Evolutionary conservation across 1,139 yeast species (phyloP), one percentile per base, ranked within the genome.

Genomic region (Debaryomyces udenii): DNA sequence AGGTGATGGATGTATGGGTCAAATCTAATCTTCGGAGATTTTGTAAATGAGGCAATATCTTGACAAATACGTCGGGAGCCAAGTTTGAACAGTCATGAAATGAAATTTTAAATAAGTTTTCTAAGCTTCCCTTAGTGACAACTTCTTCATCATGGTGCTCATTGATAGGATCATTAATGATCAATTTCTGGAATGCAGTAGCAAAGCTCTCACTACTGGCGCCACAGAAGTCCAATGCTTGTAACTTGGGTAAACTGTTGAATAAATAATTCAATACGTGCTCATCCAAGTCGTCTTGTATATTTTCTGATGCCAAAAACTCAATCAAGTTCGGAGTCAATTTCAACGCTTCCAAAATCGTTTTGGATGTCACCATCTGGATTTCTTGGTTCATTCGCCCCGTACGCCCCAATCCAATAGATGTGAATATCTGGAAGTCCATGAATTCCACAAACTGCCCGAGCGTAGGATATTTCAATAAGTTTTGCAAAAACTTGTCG

Each of bases 21-120:
- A 90, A 70, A 58, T 90, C 98, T 27, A 90, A 69, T 47, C 90
- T 76, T 45, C 80, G 78, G 38, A 90, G 63, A 49, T 76, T 75
- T 13, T 78, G 74, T 31, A 87, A 68, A 42, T 71, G 71, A 4
- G 83, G 81, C 31, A 91, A 66, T 3, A 88, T 59, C 46, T 74
- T 77, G 34, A 70, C 73, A 46, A 86, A 78, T 0, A 76, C 74
- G 11, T 70, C 72, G 2, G 79, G 62, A 2, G 89, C 76, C 35
- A 91, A 68, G 47, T 87, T 89, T 3, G 95, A 83, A 60, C 98
- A 90, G 55, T 89, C 96, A 63, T 90, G 96, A 55, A 90, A 80
- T 0, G 96, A 87, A 10, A 90, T 58, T 48, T 86, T 82, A 46
- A 66, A 57, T 62, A 71, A 45, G 64, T 65, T 61, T 27, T 64